Evolutionary conservation across 2,329 filamentous ascomycete genomes (phyloP).

Genomic region (Sporothrix mexicana): DNA sequence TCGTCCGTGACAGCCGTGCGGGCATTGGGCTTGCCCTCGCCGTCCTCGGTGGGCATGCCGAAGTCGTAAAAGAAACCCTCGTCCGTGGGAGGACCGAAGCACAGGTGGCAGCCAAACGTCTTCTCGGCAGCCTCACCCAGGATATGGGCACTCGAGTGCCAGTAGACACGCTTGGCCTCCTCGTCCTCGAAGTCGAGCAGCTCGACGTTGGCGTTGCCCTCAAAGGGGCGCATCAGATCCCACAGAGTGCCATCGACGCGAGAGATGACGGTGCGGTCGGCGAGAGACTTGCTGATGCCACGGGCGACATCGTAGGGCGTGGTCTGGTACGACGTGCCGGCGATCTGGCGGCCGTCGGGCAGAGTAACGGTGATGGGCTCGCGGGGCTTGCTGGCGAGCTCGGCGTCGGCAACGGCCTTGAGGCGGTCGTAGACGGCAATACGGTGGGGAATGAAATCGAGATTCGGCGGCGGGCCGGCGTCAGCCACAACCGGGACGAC

Average conservation of each 20-base stretch:
- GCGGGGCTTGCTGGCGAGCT: slow-evolving; percentile 72
- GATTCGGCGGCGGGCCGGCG: slow-evolving; percentile 52
- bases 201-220: slow-evolving; percentile 84
- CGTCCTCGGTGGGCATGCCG: slow-evolving; percentile 71
- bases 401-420: slow-evolving; percentile 81
- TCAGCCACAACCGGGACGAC: slow-evolving; percentile 36
- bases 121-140: slow-evolving; percentile 94
- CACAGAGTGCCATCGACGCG: slow-evolving; percentile 83
- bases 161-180: slow-evolving; percentile 91
- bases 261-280: slow-evolving; percentile 85
- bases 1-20: slow-evolving; percentile 67
- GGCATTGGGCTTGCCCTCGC: slow-evolving; percentile 39
- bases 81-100: slow-evolving; percentile 89
- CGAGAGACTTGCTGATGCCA: slow-evolving; percentile 81
- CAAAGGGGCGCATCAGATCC: slow-evolving; percentile 90
- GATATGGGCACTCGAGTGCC: slow-evolving; percentile 95
- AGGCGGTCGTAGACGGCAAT: slow-evolving; percentile 87
- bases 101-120: slow-evolving; percentile 88
- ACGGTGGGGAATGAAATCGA: slow-evolving; percentile 81
- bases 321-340: slow-evolving; percentile 88
- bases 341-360: slow-evolving; percentile 71
- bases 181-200: slow-evolving; percentile 77
- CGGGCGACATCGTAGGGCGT: slow-evolving; percentile 80
- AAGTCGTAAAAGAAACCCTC: slow-evolving; percentile 98
- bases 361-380: slow-evolving; percentile 77